These are phyloP conservation scores for Tolypocladium sp. DNA, from an alignment of 2,329 filamentous ascomycete species.

Conservation along the genomic window DNA sequence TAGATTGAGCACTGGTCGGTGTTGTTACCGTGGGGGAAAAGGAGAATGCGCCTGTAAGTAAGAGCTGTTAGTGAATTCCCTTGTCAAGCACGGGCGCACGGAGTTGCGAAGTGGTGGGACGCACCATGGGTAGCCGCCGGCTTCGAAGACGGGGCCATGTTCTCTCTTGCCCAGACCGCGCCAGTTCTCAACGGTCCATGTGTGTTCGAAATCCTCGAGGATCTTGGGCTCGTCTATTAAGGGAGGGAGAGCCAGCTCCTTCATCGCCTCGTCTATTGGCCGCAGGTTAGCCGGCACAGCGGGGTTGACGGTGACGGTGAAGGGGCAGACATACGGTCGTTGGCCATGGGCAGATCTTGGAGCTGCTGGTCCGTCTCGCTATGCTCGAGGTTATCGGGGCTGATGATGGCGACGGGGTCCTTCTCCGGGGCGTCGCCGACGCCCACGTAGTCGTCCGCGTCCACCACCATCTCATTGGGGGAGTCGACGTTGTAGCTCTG, in stretches of 20 bases:
- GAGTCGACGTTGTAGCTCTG: conserved; percentile 47
- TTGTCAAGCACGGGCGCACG: neutral
- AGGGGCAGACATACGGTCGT: conserved; percentile 36
- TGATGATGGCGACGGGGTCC: conserved; percentile 45
- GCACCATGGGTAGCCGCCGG: conserved; percentile 80
- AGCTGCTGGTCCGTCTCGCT: conserved; percentile 32
- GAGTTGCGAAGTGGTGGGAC: conserved; percentile 15
- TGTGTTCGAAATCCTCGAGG: conserved; percentile 65
- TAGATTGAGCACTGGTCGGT: conserved; percentile 92
- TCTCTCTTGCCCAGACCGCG: conserved; percentile 65
- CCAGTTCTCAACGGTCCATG: conserved; percentile 87
- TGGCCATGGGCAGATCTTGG: conserved; percentile 39
- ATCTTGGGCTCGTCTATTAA: conserved; percentile 69
- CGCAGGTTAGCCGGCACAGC: neutral
- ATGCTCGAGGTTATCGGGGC: conserved; percentile 40
- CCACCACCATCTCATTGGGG: conserved; percentile 48
- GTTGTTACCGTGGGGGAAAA: conserved; percentile 93
- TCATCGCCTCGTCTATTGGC: conserved; percentile 68
- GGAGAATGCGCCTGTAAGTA: conserved; percentile 67
- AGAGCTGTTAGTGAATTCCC: neutral
- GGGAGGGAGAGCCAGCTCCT: conserved; percentile 65
- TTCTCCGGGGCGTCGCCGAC: conserved; percentile 38
- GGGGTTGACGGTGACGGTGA: neutral
- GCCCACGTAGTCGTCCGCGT: conserved; percentile 45
- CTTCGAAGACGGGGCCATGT: conserved; percentile 81